phyloP scores from a whole-genome alignment of 2,329 filamentous ascomycete genomes.

The Pseudocercospora cruenta region DNA sequence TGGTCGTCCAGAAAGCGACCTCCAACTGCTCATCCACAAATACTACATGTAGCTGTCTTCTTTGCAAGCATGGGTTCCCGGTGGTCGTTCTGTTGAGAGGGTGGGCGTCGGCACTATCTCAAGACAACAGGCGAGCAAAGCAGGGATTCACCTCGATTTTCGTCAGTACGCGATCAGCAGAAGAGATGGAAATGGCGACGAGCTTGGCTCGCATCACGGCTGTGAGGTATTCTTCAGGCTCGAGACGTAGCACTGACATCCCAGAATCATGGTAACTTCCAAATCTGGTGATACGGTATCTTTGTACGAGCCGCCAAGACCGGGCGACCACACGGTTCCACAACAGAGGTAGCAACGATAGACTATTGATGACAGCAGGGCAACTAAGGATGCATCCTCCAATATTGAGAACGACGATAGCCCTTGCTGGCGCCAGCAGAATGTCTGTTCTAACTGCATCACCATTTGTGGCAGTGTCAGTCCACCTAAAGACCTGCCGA shows the following conservation, averaged over 20 bases:
- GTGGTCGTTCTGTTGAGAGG: background rate
- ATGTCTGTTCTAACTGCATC: background rate
- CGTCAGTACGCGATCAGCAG: background rate
- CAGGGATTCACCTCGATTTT: background rate
- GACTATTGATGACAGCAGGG: conserved; percentile 6
- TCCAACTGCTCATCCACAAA: background rate
- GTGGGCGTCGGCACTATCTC: background rate
- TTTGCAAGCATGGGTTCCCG: background rate
- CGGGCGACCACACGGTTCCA: background rate
- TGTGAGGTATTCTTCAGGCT: background rate
- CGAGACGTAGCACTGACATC: background rate
- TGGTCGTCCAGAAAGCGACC: background rate
- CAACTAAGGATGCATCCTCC: background rate
- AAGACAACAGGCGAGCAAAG: background rate
- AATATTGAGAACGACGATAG: background rate
- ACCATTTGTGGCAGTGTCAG: background rate
- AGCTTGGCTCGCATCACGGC: background rate
- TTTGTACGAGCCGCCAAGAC: background rate
- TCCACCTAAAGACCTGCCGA: background rate
- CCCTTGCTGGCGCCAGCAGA: background rate
- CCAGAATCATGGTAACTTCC: background rate
- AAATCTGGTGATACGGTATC: conserved; percentile 3
- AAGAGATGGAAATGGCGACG: background rate
- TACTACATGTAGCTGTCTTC: background rate
- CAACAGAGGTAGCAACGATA: background rate